Percentiles rank a stretch among this genome's conserved stretches.
Evolutionary conservation across 768 basidiomycete genomes (phyloP).

Genomic region (Polyporus arcularius): DNA sequence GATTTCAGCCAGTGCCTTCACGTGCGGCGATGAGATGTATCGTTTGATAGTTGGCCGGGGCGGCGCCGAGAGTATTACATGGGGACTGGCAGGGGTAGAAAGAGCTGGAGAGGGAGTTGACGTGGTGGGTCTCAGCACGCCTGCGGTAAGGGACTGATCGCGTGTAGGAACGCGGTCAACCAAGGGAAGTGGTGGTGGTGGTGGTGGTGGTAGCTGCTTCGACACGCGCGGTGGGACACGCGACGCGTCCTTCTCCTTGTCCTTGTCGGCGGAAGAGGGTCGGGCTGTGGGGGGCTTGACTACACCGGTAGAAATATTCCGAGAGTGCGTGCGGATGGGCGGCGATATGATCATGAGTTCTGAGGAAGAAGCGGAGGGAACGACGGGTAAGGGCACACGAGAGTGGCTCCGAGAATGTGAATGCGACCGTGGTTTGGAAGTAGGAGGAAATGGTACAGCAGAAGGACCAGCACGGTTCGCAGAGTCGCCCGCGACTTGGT

Average conservation of each 20-base stretch:
- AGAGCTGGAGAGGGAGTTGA: background rate
- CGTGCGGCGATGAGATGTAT: background rate
- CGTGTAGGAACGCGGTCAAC: background rate
- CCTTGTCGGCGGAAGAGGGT: background rate
- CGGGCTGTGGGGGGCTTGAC: background rate
- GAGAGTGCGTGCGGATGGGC: constrained; percentile 4
- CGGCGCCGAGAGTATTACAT: background rate
- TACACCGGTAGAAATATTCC: background rate
- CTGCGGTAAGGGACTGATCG: background rate
- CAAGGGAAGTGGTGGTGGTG: background rate
- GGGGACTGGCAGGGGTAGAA: background rate
- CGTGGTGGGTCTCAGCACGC: background rate
- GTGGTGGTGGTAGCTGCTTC: background rate
- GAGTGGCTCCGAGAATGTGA: constrained; percentile 10
- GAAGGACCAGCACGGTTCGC: background rate
- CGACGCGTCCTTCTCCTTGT: background rate
- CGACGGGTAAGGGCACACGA: constrained; percentile 4
- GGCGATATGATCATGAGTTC: constrained; percentile 13
- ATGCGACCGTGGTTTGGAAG: background rate
- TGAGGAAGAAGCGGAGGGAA: constrained; percentile 9
- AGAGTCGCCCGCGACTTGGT: background rate
- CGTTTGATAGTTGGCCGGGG: background rate
- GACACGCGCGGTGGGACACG: background rate
- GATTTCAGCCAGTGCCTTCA: background rate
- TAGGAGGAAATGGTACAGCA: background rate